These are phyloP conservation scores for Pseudocercospora fuligena DNA, from an alignment of 2,329 filamentous ascomycete species.

Conservation along the genomic window DNA sequence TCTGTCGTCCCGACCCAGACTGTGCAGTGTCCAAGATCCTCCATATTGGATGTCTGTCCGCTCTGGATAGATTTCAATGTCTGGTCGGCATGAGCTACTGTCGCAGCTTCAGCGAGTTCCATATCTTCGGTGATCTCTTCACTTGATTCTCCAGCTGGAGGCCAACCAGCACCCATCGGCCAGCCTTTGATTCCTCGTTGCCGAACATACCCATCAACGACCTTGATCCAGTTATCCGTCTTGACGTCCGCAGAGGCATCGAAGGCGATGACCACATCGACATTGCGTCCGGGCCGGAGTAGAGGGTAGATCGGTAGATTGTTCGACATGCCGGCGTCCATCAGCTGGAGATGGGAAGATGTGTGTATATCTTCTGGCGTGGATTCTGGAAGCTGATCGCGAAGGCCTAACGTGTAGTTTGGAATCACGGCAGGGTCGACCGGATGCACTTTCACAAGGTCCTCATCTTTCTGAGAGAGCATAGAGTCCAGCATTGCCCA, in stretches of 20 bases:
- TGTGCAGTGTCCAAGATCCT: slow-evolving; percentile 83
- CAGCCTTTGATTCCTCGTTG: slow-evolving; percentile 92
- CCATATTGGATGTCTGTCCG: slow-evolving; percentile 33
- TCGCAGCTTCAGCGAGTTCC: slow-evolving; percentile 62
- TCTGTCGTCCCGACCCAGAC: slow-evolving; percentile 89
- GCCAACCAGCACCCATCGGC: slow-evolving; percentile 96
- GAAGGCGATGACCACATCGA: slow-evolving; percentile 90
- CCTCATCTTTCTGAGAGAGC: slow-evolving; percentile 79
- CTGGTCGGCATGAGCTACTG: slow-evolving; percentile 26
- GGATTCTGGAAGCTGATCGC: slow-evolving; percentile 72
- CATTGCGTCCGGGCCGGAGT: slow-evolving; percentile 81
- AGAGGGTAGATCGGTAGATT: slow-evolving; percentile 96
- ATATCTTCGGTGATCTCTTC: slow-evolving; percentile 62
- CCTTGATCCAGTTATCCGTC: slow-evolving; percentile 94
- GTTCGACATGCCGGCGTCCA: slow-evolving; percentile 99
- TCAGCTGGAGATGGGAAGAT: slow-evolving; percentile 67
- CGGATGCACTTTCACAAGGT: slow-evolving; percentile 89
- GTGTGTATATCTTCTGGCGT: slow-evolving; percentile 78
- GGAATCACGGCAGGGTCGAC: slow-evolving; percentile 90
- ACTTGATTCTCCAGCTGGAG: slow-evolving; percentile 61
- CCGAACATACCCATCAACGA: slow-evolving; percentile 88
- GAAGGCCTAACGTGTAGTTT: slow-evolving; percentile 85
- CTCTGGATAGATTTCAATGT: slow-evolving; percentile 20
- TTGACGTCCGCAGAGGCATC: slow-evolving; percentile 93
- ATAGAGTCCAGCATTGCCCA: slow-evolving; percentile 77